Percentiles rank a stretch among this genome's conserved stretches.
Conservation (phyloP, 148 eudicot genomes). For the Rhododendron vialii region DNA sequence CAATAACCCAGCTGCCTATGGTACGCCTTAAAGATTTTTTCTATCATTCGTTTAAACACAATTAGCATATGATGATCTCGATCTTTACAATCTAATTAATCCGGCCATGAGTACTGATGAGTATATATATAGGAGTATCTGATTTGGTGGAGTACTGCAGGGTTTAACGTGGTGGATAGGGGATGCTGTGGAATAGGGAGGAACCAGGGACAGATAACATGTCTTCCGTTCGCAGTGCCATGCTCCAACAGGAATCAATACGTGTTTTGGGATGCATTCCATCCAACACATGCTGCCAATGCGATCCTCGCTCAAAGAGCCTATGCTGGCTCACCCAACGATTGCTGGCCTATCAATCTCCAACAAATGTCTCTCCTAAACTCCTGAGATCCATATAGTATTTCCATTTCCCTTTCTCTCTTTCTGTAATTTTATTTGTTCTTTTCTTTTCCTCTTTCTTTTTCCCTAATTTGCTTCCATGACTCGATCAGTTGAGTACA, state of each 20-base stretch:
- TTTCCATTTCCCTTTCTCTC: not conserved
- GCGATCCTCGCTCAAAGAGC: constrained; percentile 72
- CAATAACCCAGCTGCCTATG: constrained; percentile 57
- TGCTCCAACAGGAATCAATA: constrained; percentile 60
- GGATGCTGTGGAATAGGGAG: constrained; percentile 72
- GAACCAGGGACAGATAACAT: constrained; percentile 60
- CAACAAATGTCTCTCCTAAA: constrained; percentile 65
- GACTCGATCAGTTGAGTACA: not conserved
- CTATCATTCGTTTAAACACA: not conserved
- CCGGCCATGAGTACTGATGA: not conserved
- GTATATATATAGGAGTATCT: no score
- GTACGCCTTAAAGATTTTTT: constrained; percentile 10
- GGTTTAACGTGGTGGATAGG: constrained; percentile 58
- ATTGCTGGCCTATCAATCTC: constrained; percentile 71
- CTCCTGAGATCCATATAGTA: not conserved
- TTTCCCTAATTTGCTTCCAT: not conserved
- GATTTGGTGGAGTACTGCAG: constrained; percentile 13
- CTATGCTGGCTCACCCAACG: constrained; percentile 53
- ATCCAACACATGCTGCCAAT: constrained; percentile 73
- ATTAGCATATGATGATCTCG: not conserved
- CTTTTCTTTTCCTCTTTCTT: not conserved
- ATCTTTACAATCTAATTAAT: not conserved
- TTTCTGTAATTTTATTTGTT: not conserved
- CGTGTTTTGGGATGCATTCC: constrained; percentile 87
- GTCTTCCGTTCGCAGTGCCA: constrained; percentile 48